Conservation (phyloP, 306 rosid species). For the Arachis stenosperma region DNA sequence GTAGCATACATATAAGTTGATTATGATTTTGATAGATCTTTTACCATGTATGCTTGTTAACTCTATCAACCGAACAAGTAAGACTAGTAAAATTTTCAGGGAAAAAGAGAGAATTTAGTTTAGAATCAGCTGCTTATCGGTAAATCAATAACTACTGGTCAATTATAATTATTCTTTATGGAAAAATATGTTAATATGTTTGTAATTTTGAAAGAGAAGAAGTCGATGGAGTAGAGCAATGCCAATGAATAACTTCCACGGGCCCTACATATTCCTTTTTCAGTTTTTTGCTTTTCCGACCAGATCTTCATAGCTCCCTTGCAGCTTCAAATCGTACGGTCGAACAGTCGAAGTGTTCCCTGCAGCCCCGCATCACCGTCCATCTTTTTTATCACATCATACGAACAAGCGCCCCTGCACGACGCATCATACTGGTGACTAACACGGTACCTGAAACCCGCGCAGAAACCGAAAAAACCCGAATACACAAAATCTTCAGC, state of each 20-base stretch:
- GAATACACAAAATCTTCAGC: constrained; percentile 19
- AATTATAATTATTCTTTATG: background rate
- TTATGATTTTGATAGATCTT: too few relatives aligned
- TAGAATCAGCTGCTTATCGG: background rate
- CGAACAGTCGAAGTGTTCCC: background rate
- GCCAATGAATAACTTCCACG: background rate
- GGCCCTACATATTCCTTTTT: background rate
- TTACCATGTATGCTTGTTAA: too few relatives aligned
- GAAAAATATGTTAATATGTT: background rate
- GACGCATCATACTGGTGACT: constrained; percentile 42
- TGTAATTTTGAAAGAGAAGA: background rate
- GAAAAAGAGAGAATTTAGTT: background rate
- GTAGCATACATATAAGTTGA: too few relatives aligned
- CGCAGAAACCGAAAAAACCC: constrained; percentile 40
- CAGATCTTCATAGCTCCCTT: background rate
- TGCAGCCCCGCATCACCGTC: constrained; percentile 45
- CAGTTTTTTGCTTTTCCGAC: background rate
- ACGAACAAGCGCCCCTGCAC: background rate
- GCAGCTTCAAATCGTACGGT: constrained; percentile 33
- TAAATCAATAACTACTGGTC: background rate
- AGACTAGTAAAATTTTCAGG: background rate
- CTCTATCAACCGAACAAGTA: too few relatives aligned
- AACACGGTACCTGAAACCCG: constrained; percentile 41
- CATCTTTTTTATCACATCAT: background rate
- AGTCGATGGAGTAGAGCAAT: background rate